These are phyloP conservation scores for Mycena sanguinolenta DNA, from an alignment of 768 basidiomycete genomes.

Conservation along the genomic window DNA sequence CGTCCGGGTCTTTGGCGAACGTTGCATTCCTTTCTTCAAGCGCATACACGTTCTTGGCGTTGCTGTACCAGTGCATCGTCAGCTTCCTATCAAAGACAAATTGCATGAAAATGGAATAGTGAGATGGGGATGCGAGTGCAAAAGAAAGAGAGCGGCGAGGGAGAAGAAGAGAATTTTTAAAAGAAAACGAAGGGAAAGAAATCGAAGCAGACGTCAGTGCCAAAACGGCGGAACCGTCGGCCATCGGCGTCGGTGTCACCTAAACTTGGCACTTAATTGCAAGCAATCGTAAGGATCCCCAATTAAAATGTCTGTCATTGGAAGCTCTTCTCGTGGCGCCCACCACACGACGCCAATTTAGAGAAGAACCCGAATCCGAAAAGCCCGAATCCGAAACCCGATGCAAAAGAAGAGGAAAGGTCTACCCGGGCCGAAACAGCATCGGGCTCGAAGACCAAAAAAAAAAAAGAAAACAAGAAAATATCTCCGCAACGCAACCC, in stretches of 20 bases:
- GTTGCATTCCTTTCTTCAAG: conserved; percentile 71
- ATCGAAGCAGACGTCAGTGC: not conserved
- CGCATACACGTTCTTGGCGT: conserved; percentile 68
- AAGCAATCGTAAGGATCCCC: too few species aligned
- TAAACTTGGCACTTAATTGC: not conserved
- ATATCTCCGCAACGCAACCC: too few species aligned
- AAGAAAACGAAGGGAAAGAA: not conserved
- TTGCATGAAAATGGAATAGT: not conserved
- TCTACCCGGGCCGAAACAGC: too few species aligned
- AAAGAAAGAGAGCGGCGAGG: not conserved
- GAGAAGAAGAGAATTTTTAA: not conserved
- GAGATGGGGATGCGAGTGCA: not conserved
- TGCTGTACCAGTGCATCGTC: conserved; percentile 39
- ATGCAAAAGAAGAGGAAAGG: too few species aligned
- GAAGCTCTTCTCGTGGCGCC: too few species aligned
- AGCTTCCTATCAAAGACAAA: not conserved
- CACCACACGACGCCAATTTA: too few species aligned
- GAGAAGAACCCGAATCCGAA: too few species aligned
- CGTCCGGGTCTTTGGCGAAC: conserved; percentile 74
- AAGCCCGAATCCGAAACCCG: too few species aligned
- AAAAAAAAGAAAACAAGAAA: too few species aligned
- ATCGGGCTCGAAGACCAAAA: too few species aligned
- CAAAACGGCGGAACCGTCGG: too few species aligned
- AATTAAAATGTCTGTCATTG: too few species aligned
- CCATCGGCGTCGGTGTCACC: conserved; percentile 2